A percentile compares a stretch with the other conserved stretches of the same genome.
Conservation (phyloP, 768 basidiomycete genomes). For the Boletus sp. region DNA sequence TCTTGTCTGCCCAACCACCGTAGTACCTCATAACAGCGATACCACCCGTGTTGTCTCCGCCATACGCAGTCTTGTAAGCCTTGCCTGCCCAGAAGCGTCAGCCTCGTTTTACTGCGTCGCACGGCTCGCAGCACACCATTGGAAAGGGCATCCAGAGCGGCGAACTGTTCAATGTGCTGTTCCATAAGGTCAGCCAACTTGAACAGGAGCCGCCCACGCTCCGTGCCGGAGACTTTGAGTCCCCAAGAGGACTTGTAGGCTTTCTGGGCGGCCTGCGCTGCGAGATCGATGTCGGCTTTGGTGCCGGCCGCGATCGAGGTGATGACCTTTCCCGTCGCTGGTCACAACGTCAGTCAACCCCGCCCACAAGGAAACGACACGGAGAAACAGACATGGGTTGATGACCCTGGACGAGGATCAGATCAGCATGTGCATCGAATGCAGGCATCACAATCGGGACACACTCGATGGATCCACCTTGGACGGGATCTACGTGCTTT, state of each 20-base stretch:
- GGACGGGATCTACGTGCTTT: conserved; percentile 44
- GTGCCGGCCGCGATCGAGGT: conserved; percentile 8
- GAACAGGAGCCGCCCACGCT: conserved; percentile 5
- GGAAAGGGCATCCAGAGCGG: conserved; percentile 6
- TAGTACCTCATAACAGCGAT: conserved; percentile 7
- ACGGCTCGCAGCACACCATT: neutral
- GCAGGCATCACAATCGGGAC: conserved; percentile 17
- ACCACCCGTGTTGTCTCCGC: neutral
- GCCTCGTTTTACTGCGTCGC: no score
- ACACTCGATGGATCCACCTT: conserved; percentile 59
- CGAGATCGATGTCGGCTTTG: conserved; percentile 6
- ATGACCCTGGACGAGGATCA: conserved; percentile 40
- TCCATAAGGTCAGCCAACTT: conserved; percentile 10
- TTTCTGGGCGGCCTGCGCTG: conserved; percentile 1
- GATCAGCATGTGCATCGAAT: neutral
- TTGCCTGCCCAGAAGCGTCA: neutral
- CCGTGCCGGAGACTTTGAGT: conserved; percentile 1
- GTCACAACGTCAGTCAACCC: conserved; percentile 20
- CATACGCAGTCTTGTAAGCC: conserved; percentile 1
- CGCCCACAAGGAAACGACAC: neutral
- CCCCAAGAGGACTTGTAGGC: conserved; percentile 9
- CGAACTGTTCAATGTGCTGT: conserved; percentile 4
- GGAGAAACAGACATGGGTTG: conserved; percentile 44
- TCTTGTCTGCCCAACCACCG: conserved; percentile 13
- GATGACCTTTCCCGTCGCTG: conserved; percentile 9